Conservation (phyloP, 2,329 filamentous ascomycete genomes). For the Fonsecaea erecta region DNA sequence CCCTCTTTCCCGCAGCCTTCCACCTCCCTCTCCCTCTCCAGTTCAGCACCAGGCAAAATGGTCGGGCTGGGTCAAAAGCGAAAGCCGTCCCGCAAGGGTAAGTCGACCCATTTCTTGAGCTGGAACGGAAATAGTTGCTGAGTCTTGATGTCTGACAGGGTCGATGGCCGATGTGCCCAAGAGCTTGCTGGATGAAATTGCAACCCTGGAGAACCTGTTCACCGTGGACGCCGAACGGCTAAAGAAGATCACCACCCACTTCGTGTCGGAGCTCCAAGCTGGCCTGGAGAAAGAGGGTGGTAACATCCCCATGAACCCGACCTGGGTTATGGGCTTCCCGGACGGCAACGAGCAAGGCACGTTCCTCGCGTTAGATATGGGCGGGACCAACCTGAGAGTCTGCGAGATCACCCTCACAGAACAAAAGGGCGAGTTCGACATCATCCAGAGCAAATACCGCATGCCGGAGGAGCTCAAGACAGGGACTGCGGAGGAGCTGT, state of each 20-base stretch:
- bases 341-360: constrained; percentile 85
- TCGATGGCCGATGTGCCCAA: constrained; percentile 91
- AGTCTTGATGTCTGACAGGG: constrained; percentile 57
- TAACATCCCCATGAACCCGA: constrained; percentile 98
- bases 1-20: neutral
- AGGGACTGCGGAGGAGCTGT: constrained; percentile 80
- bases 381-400: constrained; percentile 92
- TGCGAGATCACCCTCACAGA: constrained; percentile 90
- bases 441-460: constrained; percentile 93
- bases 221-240: constrained; percentile 77
- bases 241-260: constrained; percentile 88
- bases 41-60: constrained; percentile 51
- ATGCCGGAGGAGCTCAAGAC: constrained; percentile 93
- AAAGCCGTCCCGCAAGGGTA: constrained; percentile 74
- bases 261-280: constrained; percentile 84
- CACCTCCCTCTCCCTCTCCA: neutral
- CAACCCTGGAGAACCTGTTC: constrained; percentile 81
- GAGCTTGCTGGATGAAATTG: constrained; percentile 79
- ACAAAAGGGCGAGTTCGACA: constrained; percentile 86
- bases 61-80: constrained; percentile 67
- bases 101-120: constrained; percentile 45
- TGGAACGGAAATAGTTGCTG: neutral
- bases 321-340: constrained; percentile 91
- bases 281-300: constrained; percentile 85
- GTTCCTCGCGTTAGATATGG: constrained; percentile 91